These are phyloP conservation scores for Ustanciosporium gigantosporum DNA, from an alignment of 1,284 basidiomycete genomes.

Conservation along the genomic window DNA sequence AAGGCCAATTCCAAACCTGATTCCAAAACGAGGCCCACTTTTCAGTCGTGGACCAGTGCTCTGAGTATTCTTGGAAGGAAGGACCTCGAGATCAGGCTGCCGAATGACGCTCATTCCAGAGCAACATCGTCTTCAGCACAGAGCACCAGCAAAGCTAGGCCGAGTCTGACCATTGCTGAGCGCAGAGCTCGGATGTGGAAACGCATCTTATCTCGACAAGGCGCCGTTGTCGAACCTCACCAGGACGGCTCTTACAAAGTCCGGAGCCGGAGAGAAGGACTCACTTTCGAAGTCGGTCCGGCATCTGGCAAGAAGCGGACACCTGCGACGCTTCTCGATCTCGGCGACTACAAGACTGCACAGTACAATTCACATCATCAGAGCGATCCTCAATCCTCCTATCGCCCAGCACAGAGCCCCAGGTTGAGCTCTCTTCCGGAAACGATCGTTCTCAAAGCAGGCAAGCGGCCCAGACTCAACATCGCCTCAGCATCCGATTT, in stretches of 20 bases:
- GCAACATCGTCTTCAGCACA: background rate
- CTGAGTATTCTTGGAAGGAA: constrained; percentile 8
- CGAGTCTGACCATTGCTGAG: constrained; percentile 39
- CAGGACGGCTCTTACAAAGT: constrained; percentile 18
- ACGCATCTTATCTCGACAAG: constrained; percentile 15
- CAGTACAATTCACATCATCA: background rate
- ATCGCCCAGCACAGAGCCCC: background rate
- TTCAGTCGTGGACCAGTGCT: constrained; percentile 21
- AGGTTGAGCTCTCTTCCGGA: constrained; percentile 1
- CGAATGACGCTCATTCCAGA: background rate
- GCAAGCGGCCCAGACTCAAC: constrained; percentile 7
- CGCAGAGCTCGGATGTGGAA: constrained; percentile 41
- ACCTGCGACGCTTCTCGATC: constrained; percentile 16
- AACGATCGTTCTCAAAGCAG: constrained; percentile 22
- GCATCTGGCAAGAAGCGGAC: constrained; percentile 8
- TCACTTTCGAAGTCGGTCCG: constrained; percentile 32
- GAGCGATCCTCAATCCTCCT: background rate
- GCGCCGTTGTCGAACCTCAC: constrained; percentile 16
- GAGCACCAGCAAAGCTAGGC: background rate
- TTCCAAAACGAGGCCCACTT: background rate
- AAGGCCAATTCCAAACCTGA: too few relatives aligned
- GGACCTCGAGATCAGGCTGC: constrained; percentile 11
- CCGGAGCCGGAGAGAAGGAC: constrained; percentile 23
- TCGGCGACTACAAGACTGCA: constrained; percentile 5
- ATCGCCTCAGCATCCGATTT: constrained; percentile 21